Evolutionary conservation across 306 rosid genomes (phyloP).

Genomic region (Dalbergia oliveri): DNA sequence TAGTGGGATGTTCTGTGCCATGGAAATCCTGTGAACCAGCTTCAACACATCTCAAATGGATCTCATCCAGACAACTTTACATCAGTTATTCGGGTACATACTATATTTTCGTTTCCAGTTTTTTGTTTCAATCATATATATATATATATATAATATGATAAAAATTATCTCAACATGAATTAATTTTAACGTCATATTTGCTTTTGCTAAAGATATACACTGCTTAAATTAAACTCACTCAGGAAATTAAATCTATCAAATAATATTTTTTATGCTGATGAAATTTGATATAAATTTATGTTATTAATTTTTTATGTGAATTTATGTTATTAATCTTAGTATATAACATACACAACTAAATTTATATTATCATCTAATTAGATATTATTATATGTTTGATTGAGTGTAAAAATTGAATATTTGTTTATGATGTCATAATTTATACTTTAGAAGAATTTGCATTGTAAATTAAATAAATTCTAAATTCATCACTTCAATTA

Average conservation of each 20-base stretch:
- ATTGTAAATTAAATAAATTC: neutral
- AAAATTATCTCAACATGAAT: no score
- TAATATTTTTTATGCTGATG: neutral
- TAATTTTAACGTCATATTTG: neutral
- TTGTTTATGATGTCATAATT: no score
- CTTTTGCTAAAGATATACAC: neutral
- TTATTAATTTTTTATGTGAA: no score
- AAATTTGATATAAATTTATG: no score
- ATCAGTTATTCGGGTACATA: constrained; percentile 62
- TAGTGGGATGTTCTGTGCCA: constrained; percentile 76
- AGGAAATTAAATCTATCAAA: neutral
- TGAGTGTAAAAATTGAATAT: no score
- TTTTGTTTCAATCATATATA: neutral
- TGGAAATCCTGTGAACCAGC: constrained; percentile 51
- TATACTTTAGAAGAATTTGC: no score
- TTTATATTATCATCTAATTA: neutral
- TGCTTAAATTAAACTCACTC: neutral
- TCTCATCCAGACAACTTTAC: constrained; percentile 54
- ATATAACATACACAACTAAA: neutral
- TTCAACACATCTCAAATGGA: constrained; percentile 61
- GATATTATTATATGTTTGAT: neutral
- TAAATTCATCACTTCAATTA: no score
- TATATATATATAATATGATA: neutral
- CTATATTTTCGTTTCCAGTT: neutral
- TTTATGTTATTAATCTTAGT: no score